Conservation (phyloP, 2,329 filamentous ascomycete genomes). For the Berkeleyomyces basicola region DNA sequence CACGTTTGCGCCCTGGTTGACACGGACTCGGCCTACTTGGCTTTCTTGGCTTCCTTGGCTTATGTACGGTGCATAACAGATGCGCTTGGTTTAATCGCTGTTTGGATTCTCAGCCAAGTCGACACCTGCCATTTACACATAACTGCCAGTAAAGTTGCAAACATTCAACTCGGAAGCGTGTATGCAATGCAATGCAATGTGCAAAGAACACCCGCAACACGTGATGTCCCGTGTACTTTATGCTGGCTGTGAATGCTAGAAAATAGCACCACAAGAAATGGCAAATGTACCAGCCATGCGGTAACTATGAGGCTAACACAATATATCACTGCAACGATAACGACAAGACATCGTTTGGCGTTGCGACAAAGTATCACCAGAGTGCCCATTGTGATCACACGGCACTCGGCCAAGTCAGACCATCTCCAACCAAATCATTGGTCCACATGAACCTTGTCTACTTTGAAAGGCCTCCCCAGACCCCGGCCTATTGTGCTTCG, state of each 20-base stretch:
- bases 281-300: neutral
- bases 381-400: neutral
- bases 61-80: neutral
- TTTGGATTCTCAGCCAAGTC: neutral
- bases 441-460: neutral
- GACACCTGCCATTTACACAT: neutral
- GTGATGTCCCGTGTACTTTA: neutral
- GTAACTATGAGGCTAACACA: neutral
- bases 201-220: neutral
- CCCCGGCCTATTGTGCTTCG: neutral
- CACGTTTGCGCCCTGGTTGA: neutral
- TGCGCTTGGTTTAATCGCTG: neutral
- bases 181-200: neutral
- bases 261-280: no score
- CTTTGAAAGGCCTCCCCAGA: neutral
- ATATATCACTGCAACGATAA: neutral
- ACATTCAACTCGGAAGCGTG: neutral
- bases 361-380: neutral
- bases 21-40: neutral
- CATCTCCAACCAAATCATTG: neutral
- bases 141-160: neutral
- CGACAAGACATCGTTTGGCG: neutral
- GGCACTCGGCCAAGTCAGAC: neutral
- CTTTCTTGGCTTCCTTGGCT: neutral
- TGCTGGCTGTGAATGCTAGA: no score